These are phyloP conservation scores for Penicillium sumatraense DNA, from an alignment of 2,329 filamentous ascomycete genomes.

Conservation along the genomic window DNA sequence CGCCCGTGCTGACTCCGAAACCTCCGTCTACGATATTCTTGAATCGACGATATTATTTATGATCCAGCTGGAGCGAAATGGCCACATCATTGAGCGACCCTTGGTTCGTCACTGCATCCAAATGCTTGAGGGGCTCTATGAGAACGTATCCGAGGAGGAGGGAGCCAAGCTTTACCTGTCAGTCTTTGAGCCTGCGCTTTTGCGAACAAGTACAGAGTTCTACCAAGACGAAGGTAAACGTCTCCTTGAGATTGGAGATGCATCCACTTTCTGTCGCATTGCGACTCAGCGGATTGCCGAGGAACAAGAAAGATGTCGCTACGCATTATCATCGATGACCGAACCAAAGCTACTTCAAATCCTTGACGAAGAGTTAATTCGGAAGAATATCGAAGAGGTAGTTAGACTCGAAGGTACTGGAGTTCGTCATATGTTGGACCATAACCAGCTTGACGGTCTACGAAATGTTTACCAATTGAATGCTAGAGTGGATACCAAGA, in stretches of 20 bases:
- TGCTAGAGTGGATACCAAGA: slow-evolving; percentile 74
- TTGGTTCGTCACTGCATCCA: slow-evolving; percentile 81
- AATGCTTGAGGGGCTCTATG: slow-evolving; percentile 89
- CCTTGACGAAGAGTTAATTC: slow-evolving; percentile 80
- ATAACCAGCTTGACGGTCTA: slow-evolving; percentile 79
- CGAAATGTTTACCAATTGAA: slow-evolving; percentile 81
- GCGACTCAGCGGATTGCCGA: slow-evolving; percentile 75
- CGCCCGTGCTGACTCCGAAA: slow-evolving; percentile 47
- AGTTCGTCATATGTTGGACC: slow-evolving; percentile 86
- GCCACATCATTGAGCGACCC: slow-evolving; percentile 82
- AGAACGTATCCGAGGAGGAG: slow-evolving; percentile 77
- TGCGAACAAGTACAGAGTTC: slow-evolving; percentile 71
- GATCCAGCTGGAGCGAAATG: slow-evolving; percentile 88
- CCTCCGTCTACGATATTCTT: slow-evolving; percentile 72
- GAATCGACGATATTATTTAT: slow-evolving; percentile 85
- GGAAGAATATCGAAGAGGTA: slow-evolving; percentile 76
- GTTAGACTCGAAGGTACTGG: slow-evolving; percentile 84
- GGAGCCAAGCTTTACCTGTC: slow-evolving; percentile 81
- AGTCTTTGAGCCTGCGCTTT: slow-evolving; percentile 78
- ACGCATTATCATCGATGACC: slow-evolving; percentile 76
- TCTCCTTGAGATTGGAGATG: slow-evolving; percentile 77
- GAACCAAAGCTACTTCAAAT: slow-evolving; percentile 74
- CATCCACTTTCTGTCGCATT: slow-evolving; percentile 78
- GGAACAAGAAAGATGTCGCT: slow-evolving; percentile 80
- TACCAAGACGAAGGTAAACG: slow-evolving; percentile 76